A percentile compares a stretch with the other conserved stretches of the same genome.
Evolutionary conservation across 305 asterid genomes (phyloP).

Genomic region (Rubia balearica): DNA sequence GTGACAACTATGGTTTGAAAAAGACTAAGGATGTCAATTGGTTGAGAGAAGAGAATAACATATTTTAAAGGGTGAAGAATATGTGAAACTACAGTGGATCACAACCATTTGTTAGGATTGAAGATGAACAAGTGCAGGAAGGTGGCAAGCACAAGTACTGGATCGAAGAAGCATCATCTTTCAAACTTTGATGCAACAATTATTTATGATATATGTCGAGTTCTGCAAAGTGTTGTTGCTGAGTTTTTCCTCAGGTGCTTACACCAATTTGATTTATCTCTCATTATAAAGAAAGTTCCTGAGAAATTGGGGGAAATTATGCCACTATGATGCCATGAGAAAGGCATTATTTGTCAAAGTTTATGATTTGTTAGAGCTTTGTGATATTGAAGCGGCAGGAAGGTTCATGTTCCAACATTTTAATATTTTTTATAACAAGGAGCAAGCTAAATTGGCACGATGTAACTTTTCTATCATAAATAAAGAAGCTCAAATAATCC

Average conservation of each 20-base stretch:
- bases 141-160: slow-evolving; percentile 46
- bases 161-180: slow-evolving; percentile 55
- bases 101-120: slow-evolving; percentile 74
- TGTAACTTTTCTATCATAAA: slow-evolving; percentile 68
- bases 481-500: slow-evolving; percentile 79
- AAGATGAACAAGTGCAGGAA: slow-evolving; percentile 54
- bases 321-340: slow-evolving; percentile 45
- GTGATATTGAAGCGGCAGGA: slow-evolving; percentile 72
- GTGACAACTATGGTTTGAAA: slow-evolving; percentile 81
- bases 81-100: slow-evolving; percentile 61
- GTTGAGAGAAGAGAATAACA: slow-evolving; percentile 62
- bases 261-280: slow-evolving; percentile 53
- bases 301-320: slow-evolving; percentile 70
- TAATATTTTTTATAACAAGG: slow-evolving; percentile 54
- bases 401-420: slow-evolving; percentile 55
- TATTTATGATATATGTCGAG: slow-evolving; percentile 59
- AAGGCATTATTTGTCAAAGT: slow-evolving; percentile 51
- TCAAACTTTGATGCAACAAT: slow-evolving; percentile 44
- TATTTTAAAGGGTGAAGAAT: slow-evolving; percentile 69
- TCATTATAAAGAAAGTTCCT: slow-evolving; percentile 59
- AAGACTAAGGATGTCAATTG: slow-evolving; percentile 58
- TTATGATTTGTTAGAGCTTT: slow-evolving; percentile 55
- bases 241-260: slow-evolving; percentile 55
- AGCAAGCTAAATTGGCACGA: slow-evolving; percentile 77
- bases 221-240: slow-evolving; percentile 49